Evolutionary conservation across 192 early-diverging fungal genomes (phyloP).

Genomic region (Helicostylum pulchrum): DNA sequence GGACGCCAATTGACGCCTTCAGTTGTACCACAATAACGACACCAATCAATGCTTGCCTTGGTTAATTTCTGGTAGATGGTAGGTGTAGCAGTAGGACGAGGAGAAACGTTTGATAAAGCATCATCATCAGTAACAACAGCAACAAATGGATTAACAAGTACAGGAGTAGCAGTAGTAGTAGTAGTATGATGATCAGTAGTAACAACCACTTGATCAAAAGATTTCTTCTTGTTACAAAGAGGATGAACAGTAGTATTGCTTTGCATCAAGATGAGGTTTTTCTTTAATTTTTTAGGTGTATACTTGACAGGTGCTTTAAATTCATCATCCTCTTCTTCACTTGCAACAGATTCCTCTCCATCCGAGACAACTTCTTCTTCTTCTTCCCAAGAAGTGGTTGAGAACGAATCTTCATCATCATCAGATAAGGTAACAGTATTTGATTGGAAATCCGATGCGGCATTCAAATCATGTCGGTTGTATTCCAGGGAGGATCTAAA

Average conservation of each 20-base stretch:
- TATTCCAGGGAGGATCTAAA: not conserved
- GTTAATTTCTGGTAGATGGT: constrained; percentile 67
- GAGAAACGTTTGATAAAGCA: not conserved
- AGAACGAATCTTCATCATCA: constrained; percentile 13
- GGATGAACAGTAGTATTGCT: too few species aligned
- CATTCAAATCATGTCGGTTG: not conserved
- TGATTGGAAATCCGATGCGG: constrained; percentile 14
- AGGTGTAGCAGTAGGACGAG: constrained; percentile 36
- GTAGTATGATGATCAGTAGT: too few species aligned
- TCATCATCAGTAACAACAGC: too few species aligned
- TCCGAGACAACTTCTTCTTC: not conserved
- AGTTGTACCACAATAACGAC: constrained; percentile 90
- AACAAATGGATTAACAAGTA: too few species aligned
- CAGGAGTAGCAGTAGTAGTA: too few species aligned
- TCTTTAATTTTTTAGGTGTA: too few species aligned
- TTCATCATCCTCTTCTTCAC: constrained; percentile 6
- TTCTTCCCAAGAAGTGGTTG: constrained; percentile 18
- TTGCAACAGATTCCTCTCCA: not conserved
- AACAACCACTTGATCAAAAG: too few species aligned
- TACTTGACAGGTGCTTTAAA: not conserved
- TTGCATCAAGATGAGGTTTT: too few species aligned
- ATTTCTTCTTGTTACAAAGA: too few species aligned
- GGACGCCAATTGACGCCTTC: constrained; percentile 87
- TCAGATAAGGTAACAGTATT: not conserved
- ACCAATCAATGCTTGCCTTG: constrained; percentile 73